phyloP scores from a whole-genome alignment of 2,329 filamentous ascomycete genomes.

The Exophiala sideris region DNA sequence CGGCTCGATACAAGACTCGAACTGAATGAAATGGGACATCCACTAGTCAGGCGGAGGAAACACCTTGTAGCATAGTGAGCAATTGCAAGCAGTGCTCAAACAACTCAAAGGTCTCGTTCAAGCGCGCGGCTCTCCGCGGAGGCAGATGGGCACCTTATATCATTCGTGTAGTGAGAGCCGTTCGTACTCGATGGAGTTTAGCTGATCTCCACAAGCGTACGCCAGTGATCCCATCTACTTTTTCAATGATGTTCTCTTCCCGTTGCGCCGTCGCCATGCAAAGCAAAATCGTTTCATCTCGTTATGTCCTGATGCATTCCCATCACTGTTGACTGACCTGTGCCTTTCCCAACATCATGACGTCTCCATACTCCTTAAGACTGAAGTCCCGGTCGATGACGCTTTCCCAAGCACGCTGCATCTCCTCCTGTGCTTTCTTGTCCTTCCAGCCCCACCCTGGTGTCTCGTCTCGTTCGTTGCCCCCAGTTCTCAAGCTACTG shows the following conservation, averaged over 20 bases:
- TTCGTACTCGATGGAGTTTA: too few species aligned
- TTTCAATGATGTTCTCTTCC: neutral
- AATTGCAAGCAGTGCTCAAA: too few species aligned
- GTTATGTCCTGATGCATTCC: neutral
- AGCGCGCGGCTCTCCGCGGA: too few species aligned
- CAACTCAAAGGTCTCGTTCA: too few species aligned
- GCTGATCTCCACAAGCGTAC: too few species aligned
- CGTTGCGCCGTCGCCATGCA: neutral
- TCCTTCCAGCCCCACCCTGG: conserved; percentile 54
- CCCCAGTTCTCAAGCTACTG: neutral
- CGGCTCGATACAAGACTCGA: too few species aligned
- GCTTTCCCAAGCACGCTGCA: conserved; percentile 46
- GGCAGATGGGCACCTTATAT: too few species aligned
- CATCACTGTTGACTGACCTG: conserved; percentile 2
- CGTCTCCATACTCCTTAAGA: conserved; percentile 32
- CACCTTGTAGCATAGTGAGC: too few species aligned
- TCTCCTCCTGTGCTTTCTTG: conserved; percentile 57
- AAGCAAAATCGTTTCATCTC: neutral
- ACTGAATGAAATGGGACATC: too few species aligned
- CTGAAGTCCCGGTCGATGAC: conserved; percentile 54
- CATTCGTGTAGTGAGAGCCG: too few species aligned
- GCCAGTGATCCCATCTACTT: too few species aligned
- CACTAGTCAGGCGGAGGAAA: too few species aligned
- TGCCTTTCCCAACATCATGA: conserved; percentile 18
- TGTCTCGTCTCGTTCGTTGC: conserved; percentile 36